phyloP scores from a whole-genome alignment of 495 filamentous ascomycete species.

The Pseudotulostoma volvatum region DNA sequence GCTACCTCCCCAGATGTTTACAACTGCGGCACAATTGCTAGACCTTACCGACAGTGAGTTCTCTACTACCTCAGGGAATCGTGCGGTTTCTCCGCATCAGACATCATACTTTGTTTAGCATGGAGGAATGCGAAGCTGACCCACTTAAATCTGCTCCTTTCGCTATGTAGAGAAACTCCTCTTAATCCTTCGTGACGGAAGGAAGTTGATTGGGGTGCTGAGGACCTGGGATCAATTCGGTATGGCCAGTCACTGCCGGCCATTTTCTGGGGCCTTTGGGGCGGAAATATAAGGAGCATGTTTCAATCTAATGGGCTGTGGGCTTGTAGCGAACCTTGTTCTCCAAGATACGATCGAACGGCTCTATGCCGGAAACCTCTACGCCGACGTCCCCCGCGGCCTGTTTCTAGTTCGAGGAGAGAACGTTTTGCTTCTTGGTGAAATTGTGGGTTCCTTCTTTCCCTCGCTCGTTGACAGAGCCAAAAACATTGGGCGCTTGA shows the following conservation, averaged over 20 bases:
- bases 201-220: constrained; percentile 82
- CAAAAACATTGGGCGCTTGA: not conserved
- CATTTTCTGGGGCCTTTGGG: no score
- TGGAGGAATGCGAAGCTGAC: not conserved
- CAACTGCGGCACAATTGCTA: constrained; percentile 83
- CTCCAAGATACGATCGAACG: constrained; percentile 83
- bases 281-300: no score
- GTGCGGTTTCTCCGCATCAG: not conserved
- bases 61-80: constrained; percentile 1
- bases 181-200: constrained; percentile 75
- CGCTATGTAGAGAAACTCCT: constrained; percentile 95
- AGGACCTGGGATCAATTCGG: constrained; percentile 97
- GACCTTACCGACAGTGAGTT: constrained; percentile 90
- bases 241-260: constrained; percentile 27
- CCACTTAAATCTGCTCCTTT: constrained; percentile 1
- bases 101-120: not conserved
- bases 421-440: constrained; percentile 80
- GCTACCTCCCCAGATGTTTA: constrained; percentile 77
- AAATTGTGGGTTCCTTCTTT: constrained; percentile 46
- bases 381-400: constrained; percentile 66
- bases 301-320: not conserved
- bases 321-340: constrained; percentile 65
- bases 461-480: not conserved
- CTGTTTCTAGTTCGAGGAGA: constrained; percentile 84
- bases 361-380: constrained; percentile 55